Evolutionary conservation across 2,329 filamentous ascomycete species (phyloP).

Genomic region (Sporothrix pallida): DNA sequence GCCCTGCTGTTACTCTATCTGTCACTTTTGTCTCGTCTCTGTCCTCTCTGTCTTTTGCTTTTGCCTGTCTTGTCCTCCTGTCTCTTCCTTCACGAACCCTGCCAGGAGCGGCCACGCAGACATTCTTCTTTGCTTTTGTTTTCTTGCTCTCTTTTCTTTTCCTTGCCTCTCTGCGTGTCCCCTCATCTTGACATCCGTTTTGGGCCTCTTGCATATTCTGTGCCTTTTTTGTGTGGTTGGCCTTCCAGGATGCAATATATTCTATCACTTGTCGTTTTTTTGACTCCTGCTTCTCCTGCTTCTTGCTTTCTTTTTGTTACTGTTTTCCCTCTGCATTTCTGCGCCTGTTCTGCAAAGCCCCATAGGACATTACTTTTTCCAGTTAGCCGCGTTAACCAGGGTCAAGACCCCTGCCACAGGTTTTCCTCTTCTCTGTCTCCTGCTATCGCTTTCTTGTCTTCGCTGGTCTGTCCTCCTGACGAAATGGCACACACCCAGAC

Average conservation of each 20-base stretch:
- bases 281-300: neutral
- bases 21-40: neutral
- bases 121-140: neutral
- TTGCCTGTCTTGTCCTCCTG: neutral
- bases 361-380: slow-evolving; percentile 24
- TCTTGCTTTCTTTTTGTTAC: neutral
- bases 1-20: neutral
- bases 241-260: too few relatives aligned
- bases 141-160: neutral
- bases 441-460: neutral
- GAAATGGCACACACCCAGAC: slow-evolving; percentile 10
- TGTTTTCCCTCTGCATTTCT: neutral
- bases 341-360: neutral
- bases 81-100: neutral
- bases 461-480: neutral
- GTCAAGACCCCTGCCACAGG: neutral
- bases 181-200: slow-evolving; percentile 4
- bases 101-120: slow-evolving; percentile 9
- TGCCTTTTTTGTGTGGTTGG: neutral
- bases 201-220: slow-evolving; percentile 24
- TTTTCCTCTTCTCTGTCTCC: neutral
- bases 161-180: neutral
- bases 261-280: slow-evolving; percentile 20
- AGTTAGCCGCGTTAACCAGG: slow-evolving; percentile 34
- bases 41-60: neutral